phyloP scores from a whole-genome alignment of 441 rosid genomes.

The Kokia cookei region DNA sequence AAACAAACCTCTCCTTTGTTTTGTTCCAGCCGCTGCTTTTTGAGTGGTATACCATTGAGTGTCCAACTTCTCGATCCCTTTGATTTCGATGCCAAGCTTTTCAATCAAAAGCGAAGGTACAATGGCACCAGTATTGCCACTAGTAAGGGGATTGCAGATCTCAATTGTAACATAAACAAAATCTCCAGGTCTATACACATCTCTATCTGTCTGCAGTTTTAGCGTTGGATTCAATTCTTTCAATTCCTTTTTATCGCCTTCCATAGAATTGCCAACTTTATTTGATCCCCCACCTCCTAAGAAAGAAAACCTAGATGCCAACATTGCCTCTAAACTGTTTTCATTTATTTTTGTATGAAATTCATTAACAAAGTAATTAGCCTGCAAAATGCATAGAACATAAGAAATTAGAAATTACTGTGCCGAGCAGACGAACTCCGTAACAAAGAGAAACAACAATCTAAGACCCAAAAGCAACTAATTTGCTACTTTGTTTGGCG shows the following conservation, averaged over 20 bases:
- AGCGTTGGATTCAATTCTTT: conserved; percentile 38
- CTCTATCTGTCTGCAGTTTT: conserved; percentile 58
- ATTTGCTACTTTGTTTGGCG: not conserved
- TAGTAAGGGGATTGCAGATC: conserved; percentile 33
- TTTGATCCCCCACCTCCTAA: conserved; percentile 47
- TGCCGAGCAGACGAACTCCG: not conserved
- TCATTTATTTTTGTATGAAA: not conserved
- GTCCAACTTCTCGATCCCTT: conserved; percentile 85
- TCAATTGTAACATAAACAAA: conserved; percentile 57
- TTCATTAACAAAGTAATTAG: not conserved
- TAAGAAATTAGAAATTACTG: not conserved
- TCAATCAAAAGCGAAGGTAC: conserved; percentile 51
- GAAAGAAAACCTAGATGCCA: conserved; percentile 41
- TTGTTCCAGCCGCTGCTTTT: conserved; percentile 56
- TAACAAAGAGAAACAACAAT: not conserved
- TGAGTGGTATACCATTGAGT: conserved; percentile 77
- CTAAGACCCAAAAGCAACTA: not conserved
- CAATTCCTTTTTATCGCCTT: conserved; percentile 21
- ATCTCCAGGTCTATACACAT: conserved; percentile 94
- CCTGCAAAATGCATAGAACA: not conserved
- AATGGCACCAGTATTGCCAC: conserved; percentile 14
- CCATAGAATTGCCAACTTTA: conserved; percentile 27
- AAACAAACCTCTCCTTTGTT: conserved; percentile 62
- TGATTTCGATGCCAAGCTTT: conserved; percentile 74
- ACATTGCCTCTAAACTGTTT: conserved; percentile 28